Conservation (phyloP, 306 rosid species). For the Rosa multiflora region DNA sequence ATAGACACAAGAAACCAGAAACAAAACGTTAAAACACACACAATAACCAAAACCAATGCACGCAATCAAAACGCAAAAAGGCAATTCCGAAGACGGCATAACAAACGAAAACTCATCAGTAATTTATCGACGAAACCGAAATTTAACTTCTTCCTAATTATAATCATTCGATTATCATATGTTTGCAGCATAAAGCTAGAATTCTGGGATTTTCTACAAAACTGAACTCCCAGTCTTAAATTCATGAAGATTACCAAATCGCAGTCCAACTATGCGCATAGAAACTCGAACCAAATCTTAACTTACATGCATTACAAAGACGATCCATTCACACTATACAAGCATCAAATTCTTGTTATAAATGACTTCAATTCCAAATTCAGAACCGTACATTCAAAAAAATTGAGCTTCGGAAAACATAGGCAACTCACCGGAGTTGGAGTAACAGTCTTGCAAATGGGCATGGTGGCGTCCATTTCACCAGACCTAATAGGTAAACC, state of each 20-base stretch:
- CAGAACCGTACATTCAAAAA: not conserved
- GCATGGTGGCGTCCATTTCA: conserved; percentile 66
- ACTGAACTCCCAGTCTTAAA: not conserved
- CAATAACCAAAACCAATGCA: not conserved
- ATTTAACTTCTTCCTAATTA: not conserved
- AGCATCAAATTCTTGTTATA: not conserved
- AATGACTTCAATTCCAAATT: not conserved
- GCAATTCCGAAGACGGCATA: not conserved
- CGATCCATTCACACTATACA: not conserved
- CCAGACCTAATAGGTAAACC: conserved; percentile 13
- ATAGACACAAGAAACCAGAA: conserved; percentile 16
- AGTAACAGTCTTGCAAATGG: conserved; percentile 58
- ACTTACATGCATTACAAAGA: not conserved
- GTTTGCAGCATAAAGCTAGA: not conserved
- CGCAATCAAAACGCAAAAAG: not conserved
- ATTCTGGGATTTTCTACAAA: not conserved
- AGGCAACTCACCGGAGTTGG: conserved; percentile 49
- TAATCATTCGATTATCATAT: not conserved
- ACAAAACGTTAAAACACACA: not conserved
- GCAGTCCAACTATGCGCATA: not conserved
- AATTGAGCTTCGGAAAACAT: not conserved
- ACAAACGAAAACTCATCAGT: not conserved
- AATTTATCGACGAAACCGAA: not conserved
- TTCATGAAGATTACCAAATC: not conserved
- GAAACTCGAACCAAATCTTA: not conserved